Conservation (phyloP, 768 basidiomycete species). For the Gloeostereum incarnatum region DNA sequence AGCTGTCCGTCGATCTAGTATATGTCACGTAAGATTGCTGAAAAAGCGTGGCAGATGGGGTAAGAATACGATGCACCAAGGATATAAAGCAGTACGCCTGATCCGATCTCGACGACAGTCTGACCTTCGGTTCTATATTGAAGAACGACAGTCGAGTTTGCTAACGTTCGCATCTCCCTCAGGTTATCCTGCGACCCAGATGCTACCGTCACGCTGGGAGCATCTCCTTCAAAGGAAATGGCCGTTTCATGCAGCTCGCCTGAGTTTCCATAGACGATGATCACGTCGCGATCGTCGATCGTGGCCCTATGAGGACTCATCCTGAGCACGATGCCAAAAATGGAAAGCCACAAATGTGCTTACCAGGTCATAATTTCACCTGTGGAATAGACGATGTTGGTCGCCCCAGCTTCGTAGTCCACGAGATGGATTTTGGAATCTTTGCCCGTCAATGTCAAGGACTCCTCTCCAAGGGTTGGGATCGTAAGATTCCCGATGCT, state of each 20-base stretch:
- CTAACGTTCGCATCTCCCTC: too few relatives aligned
- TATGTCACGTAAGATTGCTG: conserved; percentile 1
- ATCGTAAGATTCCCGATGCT: conserved; percentile 31
- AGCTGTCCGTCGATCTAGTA: conserved; percentile 35
- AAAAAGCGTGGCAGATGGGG: neutral
- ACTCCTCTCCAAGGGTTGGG: conserved; percentile 29
- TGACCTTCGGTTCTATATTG: conserved; percentile 39
- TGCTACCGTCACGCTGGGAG: conserved; percentile 21
- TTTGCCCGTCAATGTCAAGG: conserved; percentile 35
- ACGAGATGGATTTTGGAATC: conserved; percentile 45
- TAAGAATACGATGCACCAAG: conserved; percentile 21
- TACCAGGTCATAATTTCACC: conserved; percentile 42
- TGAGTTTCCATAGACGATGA: conserved; percentile 36
- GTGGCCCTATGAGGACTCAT: conserved; percentile 25
- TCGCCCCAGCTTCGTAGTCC: conserved; percentile 36
- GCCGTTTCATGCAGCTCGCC: conserved; percentile 42
- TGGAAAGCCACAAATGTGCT: too few relatives aligned
- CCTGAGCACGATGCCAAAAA: neutral
- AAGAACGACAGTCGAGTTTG: conserved; percentile 25
- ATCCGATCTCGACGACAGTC: conserved; percentile 33
- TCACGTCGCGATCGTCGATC: conserved; percentile 36
- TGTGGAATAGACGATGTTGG: conserved; percentile 34
- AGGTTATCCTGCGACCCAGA: conserved; percentile 29
- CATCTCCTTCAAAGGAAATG: conserved; percentile 23
- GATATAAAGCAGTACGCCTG: conserved; percentile 29